Base-by-base conservation (phyloP, 179 eudicot species). In the Silene noctiflora region DNA sequence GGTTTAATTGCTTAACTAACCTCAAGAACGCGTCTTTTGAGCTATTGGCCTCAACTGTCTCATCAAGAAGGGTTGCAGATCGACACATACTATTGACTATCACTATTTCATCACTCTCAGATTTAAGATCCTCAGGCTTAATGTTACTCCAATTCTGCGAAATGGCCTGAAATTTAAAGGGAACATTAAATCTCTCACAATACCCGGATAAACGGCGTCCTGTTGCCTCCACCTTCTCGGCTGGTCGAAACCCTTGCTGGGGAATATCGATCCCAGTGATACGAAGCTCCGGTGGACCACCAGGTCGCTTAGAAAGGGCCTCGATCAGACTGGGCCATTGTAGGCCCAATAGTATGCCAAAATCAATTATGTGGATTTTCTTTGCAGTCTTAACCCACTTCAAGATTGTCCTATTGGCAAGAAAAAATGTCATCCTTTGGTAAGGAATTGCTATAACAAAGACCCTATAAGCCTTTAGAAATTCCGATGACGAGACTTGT, bases 231-330 rank as follows among this genome's bases (percentile, higher is more conserved):
- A 90, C 75, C 76, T 82, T 69, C 68, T 83, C 85, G 6, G 87
- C 80, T 17, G 96, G 92, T 12, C 89, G 83, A 46, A 87, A 90
- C 3, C 92, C 91, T 24, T 81, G 80, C 48, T 80, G 82, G 24
- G 96, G 96, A 66, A 83, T 46, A 72, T 90, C 96, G n/a, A 90
- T 86, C 10, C 91, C 91, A 6, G 96, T 89, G 3, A 90, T 83
- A 3, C 88, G 86, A 7, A 89, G 88, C 55, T 76, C 83, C 10
- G 87, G 84, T 1, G 92, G 89, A 8, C 92, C 89, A 22, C 82
- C 84, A 16, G 84, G 73, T 74, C 87, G 81, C 21, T 58, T 58
- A 2, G 89, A 78, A 19, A 90, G 85, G 14, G 33, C 74, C 58
- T 86, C 84, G 22, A 90, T 82, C 70, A 90, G 78, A n/a, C 85